These are phyloP conservation scores for Ramaria rubella DNA, from an alignment of 768 basidiomycete genomes.

Conservation along the genomic window DNA sequence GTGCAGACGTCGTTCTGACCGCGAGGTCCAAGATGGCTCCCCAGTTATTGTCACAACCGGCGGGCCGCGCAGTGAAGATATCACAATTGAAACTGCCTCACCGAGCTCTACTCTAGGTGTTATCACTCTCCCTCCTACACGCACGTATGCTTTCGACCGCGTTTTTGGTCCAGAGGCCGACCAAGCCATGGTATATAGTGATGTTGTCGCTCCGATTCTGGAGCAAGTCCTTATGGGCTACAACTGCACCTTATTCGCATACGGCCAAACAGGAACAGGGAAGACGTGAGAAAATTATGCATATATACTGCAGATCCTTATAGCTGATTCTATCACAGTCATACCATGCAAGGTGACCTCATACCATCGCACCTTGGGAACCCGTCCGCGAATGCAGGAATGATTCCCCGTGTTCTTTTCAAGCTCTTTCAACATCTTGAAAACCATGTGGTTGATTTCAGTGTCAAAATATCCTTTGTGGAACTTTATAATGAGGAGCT, in stretches of 20 bases:
- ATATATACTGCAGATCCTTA: constrained; percentile 1
- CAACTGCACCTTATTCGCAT: constrained; percentile 96
- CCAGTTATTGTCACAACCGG: constrained; percentile 79
- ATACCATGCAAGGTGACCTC: constrained; percentile 98
- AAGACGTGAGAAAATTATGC: constrained; percentile 72
- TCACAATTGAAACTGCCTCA: constrained; percentile 74
- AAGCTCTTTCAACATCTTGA: constrained; percentile 88
- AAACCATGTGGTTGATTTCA: constrained; percentile 67
- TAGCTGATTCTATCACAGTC: constrained; percentile 30
- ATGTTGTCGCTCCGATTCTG: constrained; percentile 89
- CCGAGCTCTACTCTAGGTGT: constrained; percentile 68
- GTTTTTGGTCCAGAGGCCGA: constrained; percentile 98
- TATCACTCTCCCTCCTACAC: constrained; percentile 63
- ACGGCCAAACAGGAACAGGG: constrained; percentile 97
- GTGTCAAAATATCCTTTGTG: constrained; percentile 89
- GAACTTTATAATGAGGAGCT: constrained; percentile 99
- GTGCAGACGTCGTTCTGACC: constrained; percentile 78
- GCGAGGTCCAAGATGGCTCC: constrained; percentile 79
- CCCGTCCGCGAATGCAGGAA: constrained; percentile 84
- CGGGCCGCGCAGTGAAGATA: constrained; percentile 67
- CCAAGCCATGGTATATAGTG: constrained; percentile 88
- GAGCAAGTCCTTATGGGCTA: constrained; percentile 93
- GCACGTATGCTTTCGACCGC: constrained; percentile 90
- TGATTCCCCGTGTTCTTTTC: constrained; percentile 92
- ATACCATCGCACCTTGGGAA: constrained; percentile 76